A percentile compares a stretch with the other conserved stretches of the same genome.
phyloP scores from a whole-genome alignment of 192 early-diverging fungal genomes.

The Coemansia sp. region DNA sequence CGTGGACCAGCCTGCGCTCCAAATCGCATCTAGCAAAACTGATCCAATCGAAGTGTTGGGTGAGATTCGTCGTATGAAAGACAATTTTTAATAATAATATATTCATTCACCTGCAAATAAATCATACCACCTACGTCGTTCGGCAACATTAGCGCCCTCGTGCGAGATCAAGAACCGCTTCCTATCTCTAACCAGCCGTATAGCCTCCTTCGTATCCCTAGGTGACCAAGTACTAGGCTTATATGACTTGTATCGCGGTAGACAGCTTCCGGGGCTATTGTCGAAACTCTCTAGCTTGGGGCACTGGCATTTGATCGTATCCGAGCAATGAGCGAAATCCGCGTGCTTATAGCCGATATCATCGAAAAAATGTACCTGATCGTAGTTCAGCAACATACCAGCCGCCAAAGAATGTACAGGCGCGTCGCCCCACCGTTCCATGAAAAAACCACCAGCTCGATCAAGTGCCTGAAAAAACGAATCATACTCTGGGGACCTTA shows the following conservation, averaged over 20 bases:
- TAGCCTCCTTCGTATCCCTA: constrained; percentile 36
- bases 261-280: constrained; percentile 27
- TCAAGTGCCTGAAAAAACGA: constrained; percentile 72
- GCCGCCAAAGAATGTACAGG: constrained; percentile 74
- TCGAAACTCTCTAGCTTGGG: constrained; percentile 41
- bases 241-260: constrained; percentile 38
- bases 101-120: constrained; percentile 28
- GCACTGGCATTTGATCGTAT: constrained; percentile 37
- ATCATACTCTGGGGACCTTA: constrained; percentile 61
- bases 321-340: constrained; percentile 42
- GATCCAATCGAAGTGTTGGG: constrained; percentile 78
- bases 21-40: constrained; percentile 59
- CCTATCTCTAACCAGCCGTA: constrained; percentile 21
- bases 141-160: constrained; percentile 27
- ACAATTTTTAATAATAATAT: constrained; percentile 58
- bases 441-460: constrained; percentile 70
- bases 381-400: constrained; percentile 54
- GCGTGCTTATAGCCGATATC: constrained; percentile 71
- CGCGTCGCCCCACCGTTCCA: constrained; percentile 82
- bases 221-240: constrained; percentile 19
- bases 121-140: constrained; percentile 48
- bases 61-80: constrained; percentile 79
- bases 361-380: constrained; percentile 73
- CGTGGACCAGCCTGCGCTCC: constrained; percentile 65
- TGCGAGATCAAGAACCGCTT: neutral